Percentiles rank a stretch among this genome's conserved stretches.
phyloP scores from a whole-genome alignment of 2,329 filamentous ascomycete species.

The Epichloe hybrida region DNA sequence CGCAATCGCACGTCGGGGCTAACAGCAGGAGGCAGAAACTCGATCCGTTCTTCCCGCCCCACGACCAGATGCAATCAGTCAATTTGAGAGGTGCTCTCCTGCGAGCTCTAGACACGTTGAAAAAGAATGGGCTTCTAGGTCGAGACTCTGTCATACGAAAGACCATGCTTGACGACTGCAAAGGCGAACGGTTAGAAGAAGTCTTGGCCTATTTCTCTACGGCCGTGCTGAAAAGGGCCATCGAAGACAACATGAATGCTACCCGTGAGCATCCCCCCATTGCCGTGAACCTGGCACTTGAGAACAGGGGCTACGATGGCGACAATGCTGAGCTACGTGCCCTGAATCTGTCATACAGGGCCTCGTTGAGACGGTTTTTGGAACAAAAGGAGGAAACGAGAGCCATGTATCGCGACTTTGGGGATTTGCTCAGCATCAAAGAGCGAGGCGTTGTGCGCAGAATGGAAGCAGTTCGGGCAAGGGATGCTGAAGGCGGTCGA shows the following conservation, averaged over 20 bases:
- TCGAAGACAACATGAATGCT: constrained; percentile 30
- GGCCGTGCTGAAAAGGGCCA: constrained; percentile 59
- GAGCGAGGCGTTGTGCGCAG: constrained; percentile 42
- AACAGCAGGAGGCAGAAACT: constrained; percentile 49
- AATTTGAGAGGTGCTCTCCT: constrained; percentile 79
- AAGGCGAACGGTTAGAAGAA: constrained; percentile 80
- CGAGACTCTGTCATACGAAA: constrained; percentile 73
- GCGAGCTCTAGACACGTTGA: constrained; percentile 67
- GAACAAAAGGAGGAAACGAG: constrained; percentile 46
- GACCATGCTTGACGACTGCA: constrained; percentile 94
- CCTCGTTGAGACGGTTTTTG: constrained; percentile 46
- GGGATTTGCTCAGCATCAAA: constrained; percentile 49
- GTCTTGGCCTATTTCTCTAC: constrained; percentile 74
- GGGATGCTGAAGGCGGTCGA: constrained; percentile 13
- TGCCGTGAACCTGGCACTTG: constrained; percentile 42
- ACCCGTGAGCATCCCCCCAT: constrained; percentile 30
- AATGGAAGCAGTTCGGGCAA: constrained; percentile 30
- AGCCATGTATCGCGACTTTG: constrained; percentile 48
- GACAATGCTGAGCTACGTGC: constrained; percentile 44
- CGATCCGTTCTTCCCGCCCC: constrained; percentile 77
- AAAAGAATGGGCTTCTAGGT: constrained; percentile 74
- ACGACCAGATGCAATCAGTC: constrained; percentile 79
- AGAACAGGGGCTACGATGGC: constrained; percentile 43
- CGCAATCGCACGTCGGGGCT: background rate
- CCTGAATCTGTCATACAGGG: constrained; percentile 61